Evolutionary conservation across 2,329 filamentous ascomycete species (phyloP).

Genomic region (Cordyceps fumosorosea): DNA sequence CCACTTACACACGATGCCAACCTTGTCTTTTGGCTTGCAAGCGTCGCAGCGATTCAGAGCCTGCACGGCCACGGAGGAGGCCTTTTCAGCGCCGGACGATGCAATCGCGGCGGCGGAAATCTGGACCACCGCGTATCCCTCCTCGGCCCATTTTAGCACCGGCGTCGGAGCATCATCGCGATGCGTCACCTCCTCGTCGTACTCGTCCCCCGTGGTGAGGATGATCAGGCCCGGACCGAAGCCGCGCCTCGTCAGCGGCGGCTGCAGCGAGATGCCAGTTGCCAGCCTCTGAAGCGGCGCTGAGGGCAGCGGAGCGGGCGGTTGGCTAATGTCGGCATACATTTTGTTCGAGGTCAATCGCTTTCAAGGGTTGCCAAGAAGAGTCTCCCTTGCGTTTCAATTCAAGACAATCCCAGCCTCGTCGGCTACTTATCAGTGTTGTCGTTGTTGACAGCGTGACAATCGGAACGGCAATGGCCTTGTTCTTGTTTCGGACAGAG

Average conservation of each 20-base stretch:
- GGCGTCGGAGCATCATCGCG: slow-evolving; percentile 16
- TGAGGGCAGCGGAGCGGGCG: not conserved
- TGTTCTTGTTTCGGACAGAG: not conserved
- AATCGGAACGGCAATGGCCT: not conserved
- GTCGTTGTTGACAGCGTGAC: no score
- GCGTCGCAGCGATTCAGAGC: not conserved
- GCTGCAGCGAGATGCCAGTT: slow-evolving; percentile 16
- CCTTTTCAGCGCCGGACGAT: not conserved
- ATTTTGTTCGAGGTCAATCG: not conserved
- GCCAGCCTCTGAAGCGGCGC: not conserved
- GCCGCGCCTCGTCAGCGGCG: slow-evolving; percentile 25
- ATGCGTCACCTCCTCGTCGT: not conserved
- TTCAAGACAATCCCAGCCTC: not conserved
- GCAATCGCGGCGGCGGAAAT: not conserved
- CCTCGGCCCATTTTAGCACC: slow-evolving; percentile 31
- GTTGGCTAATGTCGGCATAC: not conserved
- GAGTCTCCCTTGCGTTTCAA: no score
- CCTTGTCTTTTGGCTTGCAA: not conserved
- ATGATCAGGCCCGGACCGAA: slow-evolving; percentile 28
- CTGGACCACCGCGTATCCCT: slow-evolving; percentile 27
- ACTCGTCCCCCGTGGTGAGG: slow-evolving; percentile 12
- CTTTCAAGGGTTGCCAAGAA: not conserved
- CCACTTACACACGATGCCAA: not conserved
- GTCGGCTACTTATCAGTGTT: not conserved
- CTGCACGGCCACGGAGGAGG: not conserved